Evolutionary conservation across 1,284 basidiomycete species (phyloP).

Genomic region (Pseudozyma pruni): DNA sequence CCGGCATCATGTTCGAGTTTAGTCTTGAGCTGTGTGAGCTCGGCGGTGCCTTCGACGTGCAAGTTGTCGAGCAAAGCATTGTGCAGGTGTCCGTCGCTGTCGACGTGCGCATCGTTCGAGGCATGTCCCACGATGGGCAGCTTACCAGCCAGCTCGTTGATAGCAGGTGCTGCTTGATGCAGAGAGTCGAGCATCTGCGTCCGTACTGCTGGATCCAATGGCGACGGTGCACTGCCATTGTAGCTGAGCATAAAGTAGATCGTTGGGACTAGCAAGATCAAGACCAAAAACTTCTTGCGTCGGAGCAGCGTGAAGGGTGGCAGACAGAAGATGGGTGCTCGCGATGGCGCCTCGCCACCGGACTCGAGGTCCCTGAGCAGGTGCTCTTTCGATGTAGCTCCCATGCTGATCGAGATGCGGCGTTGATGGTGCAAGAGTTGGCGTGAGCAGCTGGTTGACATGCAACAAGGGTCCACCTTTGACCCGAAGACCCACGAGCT

Average conservation of each 20-base stretch:
- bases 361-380: conserved; percentile 29
- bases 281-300: conserved; percentile 27
- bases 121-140: conserved; percentile 9
- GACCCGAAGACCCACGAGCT: neutral
- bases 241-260: conserved; percentile 29
- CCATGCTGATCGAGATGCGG: conserved; percentile 6
- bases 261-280: conserved; percentile 17
- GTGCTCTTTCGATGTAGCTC: conserved; percentile 17
- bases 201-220: conserved; percentile 14
- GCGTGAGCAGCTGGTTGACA: neutral
- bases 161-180: conserved; percentile 21
- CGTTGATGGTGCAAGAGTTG: neutral
- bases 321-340: conserved; percentile 18
- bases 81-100: conserved; percentile 30
- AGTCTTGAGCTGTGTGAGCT: conserved; percentile 16
- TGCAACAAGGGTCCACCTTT: neutral
- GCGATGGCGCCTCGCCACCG: conserved; percentile 5
- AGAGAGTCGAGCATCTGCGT: conserved; percentile 28
- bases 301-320: conserved; percentile 36
- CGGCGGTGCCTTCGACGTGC: conserved; percentile 23
- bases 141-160: conserved; percentile 34
- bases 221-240: conserved; percentile 11
- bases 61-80: conserved; percentile 31
- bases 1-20: conserved; percentile 12
- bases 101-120: conserved; percentile 24